phyloP scores from a whole-genome alignment of 192 early-diverging fungal genomes.

The Coemansia sp. region DNA sequence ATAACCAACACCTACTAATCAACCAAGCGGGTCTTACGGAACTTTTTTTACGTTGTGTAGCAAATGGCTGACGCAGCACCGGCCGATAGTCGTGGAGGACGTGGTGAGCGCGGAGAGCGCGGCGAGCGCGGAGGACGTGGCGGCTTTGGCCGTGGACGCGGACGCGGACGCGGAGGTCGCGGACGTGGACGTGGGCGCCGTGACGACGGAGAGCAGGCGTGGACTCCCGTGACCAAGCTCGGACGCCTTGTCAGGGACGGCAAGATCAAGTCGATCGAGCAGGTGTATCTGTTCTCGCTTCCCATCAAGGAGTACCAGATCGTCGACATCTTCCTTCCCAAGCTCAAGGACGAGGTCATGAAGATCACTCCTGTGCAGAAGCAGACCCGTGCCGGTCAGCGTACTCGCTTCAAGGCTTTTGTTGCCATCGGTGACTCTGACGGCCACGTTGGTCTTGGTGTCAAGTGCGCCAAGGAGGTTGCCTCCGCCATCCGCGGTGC shows the following conservation, averaged over 20 bases:
- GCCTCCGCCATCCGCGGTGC: conserved; percentile 98
- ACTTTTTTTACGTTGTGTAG: conserved; percentile 31
- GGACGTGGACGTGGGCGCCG: conserved; percentile 79
- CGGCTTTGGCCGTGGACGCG: conserved; percentile 73
- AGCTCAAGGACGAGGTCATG: conserved; percentile 99
- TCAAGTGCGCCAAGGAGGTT: conserved; percentile 99
- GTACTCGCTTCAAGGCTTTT: conserved; percentile 99
- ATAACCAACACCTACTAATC: background rate
- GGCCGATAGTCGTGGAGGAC: conserved; percentile 73
- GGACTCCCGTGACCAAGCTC: conserved; percentile 97
- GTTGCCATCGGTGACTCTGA: conserved; percentile 97
- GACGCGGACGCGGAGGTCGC: conserved; percentile 17
- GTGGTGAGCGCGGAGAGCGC: conserved; percentile 52
- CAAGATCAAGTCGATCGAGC: conserved; percentile 96
- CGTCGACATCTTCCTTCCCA: conserved; percentile 92
- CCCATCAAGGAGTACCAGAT: conserved; percentile 99
- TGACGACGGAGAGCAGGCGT: conserved; percentile 82
- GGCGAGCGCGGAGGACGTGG: conserved; percentile 82
- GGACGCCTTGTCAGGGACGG: conserved; percentile 98
- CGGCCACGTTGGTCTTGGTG: conserved; percentile 99
- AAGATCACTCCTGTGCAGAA: conserved; percentile 99
- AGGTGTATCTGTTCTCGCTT: conserved; percentile 97
- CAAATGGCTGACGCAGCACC: conserved; percentile 79
- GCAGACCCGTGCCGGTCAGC: conserved; percentile 99
- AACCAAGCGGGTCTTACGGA: background rate